Conservation (phyloP, 176 grass and related monocot species). For the Lolium rigidum region DNA sequence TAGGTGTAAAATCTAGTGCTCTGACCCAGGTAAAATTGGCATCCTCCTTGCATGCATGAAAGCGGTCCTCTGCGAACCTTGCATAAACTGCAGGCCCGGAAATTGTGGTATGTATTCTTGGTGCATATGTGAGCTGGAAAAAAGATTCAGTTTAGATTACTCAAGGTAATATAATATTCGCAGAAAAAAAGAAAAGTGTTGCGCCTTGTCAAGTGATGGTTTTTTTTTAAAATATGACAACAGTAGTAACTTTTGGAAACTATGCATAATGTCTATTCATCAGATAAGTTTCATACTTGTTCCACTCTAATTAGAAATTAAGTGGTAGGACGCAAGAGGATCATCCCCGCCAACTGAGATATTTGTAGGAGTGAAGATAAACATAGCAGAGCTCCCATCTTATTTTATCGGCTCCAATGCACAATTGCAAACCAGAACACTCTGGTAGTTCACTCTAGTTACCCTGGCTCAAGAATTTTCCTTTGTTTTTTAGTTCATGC, state of each 20-base stretch:
- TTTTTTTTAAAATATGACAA: slow-evolving; percentile 24
- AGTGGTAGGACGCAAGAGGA: background rate
- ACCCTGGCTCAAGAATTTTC: background rate
- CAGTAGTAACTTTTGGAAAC: slow-evolving; percentile 33
- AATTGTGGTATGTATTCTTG: slow-evolving; percentile 69
- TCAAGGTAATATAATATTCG: slow-evolving; percentile 24
- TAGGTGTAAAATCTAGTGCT: slow-evolving; percentile 77
- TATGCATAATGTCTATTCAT: slow-evolving; percentile 26
- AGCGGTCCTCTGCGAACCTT: slow-evolving; percentile 72
- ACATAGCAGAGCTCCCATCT: background rate
- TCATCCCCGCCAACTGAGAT: background rate
- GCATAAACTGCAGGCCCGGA: slow-evolving; percentile 54
- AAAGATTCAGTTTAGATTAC: slow-evolving; percentile 29
- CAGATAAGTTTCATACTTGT: slow-evolving; percentile 23
- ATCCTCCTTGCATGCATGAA: slow-evolving; percentile 76
- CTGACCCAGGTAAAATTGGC: slow-evolving; percentile 77
- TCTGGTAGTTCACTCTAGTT: background rate
- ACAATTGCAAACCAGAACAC: slow-evolving; percentile 9
- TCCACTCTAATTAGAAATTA: slow-evolving; percentile 21
- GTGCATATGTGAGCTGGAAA: slow-evolving; percentile 81
- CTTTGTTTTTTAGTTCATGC: background rate
- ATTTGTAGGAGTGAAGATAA: slow-evolving; percentile 2
- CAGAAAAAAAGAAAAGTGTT: slow-evolving; percentile 34
- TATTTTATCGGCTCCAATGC: background rate
- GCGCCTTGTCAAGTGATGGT: slow-evolving; percentile 36